Base-by-base conservation (phyloP, 208 protist genomes). In the Acanthamoeba triangularis region DNA sequence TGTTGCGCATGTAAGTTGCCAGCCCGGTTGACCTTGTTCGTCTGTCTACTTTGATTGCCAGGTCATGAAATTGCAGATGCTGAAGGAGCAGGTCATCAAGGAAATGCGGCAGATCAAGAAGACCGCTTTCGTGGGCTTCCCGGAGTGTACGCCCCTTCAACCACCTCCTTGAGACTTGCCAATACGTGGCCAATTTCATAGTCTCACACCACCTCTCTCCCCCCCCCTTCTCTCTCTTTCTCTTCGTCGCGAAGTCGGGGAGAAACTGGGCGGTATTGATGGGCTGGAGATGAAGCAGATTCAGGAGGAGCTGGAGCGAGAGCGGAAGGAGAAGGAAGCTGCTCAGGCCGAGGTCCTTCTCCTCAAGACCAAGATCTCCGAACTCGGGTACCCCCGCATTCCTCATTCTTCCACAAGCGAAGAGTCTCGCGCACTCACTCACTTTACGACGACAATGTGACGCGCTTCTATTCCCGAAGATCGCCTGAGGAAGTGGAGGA, bases 51-150 rank as follows among this genome's bases (percentile, higher is more conserved):
- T n/a, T 59, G 49, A 87, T 16, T n/a, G n/a, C 16, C 37, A 88
- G 80, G 80, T 88, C 30, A 88, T 90, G n/a, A 90, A 67, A 47
- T 47, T 90, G 18, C 84, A 90, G 41, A 11, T 90, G 54, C 59
- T 90, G 49, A 90, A 90, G 54, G 84, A 90, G 35, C 84, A 90
- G 25, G 84, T 90, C n/a, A 47, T 67, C 37, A 90, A 90, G 54
- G 84, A 90, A 33, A 90, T 90, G 59, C 49, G 84, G 23, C 84
- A 90, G 33, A 90, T 90, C 49, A 90, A 69, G 49, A 90, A 90
- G 59, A 67, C 69, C 23, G 69, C 69, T n/a, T 78, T 78, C n/a
- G 69, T 78, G 69, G 69, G 69, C n/a, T 49, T 49, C 37, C 69
- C 69, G 11, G 69, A 78, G 20, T 37, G 69, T n/a, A n/a, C n/a